Evolutionary conservation across 2,329 filamentous ascomycete genomes (phyloP), one percentile per base, ranked within the genome.

Genomic region (Pezicula radicicola): DNA sequence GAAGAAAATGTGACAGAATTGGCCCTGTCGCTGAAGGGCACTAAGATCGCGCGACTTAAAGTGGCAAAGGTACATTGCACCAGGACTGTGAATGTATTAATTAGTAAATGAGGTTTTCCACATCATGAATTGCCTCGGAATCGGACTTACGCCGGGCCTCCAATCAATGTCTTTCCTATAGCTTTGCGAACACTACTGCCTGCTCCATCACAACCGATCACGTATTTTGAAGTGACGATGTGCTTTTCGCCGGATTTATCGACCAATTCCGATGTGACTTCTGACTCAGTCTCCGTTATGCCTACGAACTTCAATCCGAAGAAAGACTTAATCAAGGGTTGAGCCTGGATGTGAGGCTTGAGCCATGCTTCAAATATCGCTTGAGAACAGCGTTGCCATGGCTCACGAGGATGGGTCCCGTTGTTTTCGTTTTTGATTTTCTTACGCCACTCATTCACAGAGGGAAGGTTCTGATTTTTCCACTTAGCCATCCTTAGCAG

Each of bases 171-270:
- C 8, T 64, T 60, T 6, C 57, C 59, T 28, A 33, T 13, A 16
- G 37, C 7, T 36, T 19, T 50, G 16, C 48, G 10, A 16, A 50
- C 48, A 2, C 65, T 69, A 0, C 75, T 79, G 10, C 72, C 70
- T 1, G 75, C 75, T 2, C 78, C 77, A 39, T 81, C 78, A 3
- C 76, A 76, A 1, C 75, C 77, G 1, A 78, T 68, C 5, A 71
- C 70, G 46, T 75, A 81, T 3, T 58, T 53, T 1, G 53, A 54
- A 21, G 42, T 53, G n/a, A 69, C 48, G 3, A 43, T 49, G 42
- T 62, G 55, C 9, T 53, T 44, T 25, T 59, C 12, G 27, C 3
- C 59, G 59, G 15, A 56, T 35, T 2, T 21, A 21, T 21, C 39
- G 58, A 6, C 57, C 49, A 16, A 60, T 53, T 2, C 53, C 57